Evolutionary conservation across 2,329 filamentous ascomycete genomes (phyloP).

Genomic region (Botryosphaeria dothidea): DNA sequence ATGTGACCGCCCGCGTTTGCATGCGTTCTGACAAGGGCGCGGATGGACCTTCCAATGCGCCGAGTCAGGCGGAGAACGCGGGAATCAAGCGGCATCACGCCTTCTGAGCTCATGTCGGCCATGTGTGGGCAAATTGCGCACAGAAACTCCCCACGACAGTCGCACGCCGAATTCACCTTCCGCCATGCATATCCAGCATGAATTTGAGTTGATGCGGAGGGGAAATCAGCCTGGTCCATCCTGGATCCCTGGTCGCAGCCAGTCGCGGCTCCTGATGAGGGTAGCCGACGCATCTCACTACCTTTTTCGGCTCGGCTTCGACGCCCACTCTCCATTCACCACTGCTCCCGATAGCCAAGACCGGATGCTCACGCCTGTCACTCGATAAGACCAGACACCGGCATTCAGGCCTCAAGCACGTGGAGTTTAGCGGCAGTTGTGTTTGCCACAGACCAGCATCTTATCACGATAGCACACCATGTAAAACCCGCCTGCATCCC

Average conservation of each 20-base stretch:
- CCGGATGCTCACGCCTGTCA: neutral
- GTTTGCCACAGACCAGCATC: neutral
- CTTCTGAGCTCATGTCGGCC: neutral
- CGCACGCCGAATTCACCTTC: neutral
- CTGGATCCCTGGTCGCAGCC: neutral
- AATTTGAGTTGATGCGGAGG: neutral
- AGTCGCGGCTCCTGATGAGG: neutral
- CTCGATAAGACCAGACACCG: neutral
- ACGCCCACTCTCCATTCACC: neutral
- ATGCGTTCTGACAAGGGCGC: neutral
- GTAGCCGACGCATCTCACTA: neutral
- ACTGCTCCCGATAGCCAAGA: neutral
- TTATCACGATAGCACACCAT: neutral
- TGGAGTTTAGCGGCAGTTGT: neutral
- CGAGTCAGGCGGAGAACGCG: neutral
- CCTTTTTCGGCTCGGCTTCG: neutral
- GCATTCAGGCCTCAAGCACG: neutral
- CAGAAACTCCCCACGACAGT: neutral
- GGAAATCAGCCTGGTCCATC: neutral
- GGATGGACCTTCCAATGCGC: neutral
- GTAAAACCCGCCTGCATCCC: slow-evolving; percentile 1
- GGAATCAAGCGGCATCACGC: neutral
- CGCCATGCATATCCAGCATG: neutral
- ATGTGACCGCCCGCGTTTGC: neutral
- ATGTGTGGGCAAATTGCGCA: neutral